phyloP scores from a whole-genome alignment of 192 early-diverging fungal genomes.

The Backusella tuberculispora region DNA sequence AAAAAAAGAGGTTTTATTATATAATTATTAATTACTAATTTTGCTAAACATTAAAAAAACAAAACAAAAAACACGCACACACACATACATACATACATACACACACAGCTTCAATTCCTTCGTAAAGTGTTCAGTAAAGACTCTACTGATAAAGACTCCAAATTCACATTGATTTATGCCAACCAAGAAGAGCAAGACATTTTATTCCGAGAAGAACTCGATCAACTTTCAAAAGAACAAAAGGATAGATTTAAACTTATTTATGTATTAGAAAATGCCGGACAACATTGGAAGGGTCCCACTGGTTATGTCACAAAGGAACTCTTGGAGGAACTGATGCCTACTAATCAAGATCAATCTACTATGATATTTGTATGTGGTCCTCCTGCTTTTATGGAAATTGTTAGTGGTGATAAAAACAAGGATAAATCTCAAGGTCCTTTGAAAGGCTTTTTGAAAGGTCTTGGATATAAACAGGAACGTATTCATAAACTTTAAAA shows the following conservation, averaged over 20 bases:
- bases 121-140: conserved; percentile 62
- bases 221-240: conserved; percentile 54
- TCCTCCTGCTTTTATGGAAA: conserved; percentile 69
- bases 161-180: conserved; percentile 71
- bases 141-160: conserved; percentile 61
- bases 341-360: conserved; percentile 48
- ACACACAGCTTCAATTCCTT: conserved; percentile 57
- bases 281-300: conserved; percentile 69
- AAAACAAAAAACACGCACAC: neutral
- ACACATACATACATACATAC: too few species aligned
- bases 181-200: conserved; percentile 73
- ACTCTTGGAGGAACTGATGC: conserved; percentile 70
- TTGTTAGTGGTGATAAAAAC: conserved; percentile 78
- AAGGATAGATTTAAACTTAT: conserved; percentile 67
- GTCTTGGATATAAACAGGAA: conserved; percentile 38
- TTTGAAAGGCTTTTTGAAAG: conserved; percentile 78
- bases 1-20: neutral
- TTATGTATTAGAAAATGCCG: conserved; percentile 66
- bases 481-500: conserved; percentile 6
- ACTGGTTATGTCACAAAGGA: conserved; percentile 77
- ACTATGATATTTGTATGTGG: conserved; percentile 56
- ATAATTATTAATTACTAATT: neutral
- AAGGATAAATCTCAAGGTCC: conserved; percentile 83
- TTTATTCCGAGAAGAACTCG: conserved; percentile 64
- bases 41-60: neutral